phyloP scores from a whole-genome alignment of 306 rosid genomes.

The Ammopiptanthus mongolicus region DNA sequence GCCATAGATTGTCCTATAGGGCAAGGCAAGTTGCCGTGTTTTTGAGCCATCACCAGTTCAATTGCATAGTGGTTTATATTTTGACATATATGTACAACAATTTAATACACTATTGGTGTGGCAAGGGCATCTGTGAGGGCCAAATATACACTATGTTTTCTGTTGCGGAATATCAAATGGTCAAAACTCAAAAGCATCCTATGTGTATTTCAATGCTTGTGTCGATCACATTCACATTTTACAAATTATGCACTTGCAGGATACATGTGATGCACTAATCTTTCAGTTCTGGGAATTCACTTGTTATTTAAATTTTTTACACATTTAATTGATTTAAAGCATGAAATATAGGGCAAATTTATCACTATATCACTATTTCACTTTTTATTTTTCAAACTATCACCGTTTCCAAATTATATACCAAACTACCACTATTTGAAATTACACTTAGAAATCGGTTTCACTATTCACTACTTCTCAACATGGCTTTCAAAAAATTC shows the following conservation, averaged over 20 bases:
- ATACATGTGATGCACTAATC: background rate
- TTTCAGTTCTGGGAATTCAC: too few relatives aligned
- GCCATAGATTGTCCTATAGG: background rate
- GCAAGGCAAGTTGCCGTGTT: background rate
- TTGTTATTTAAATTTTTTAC: too few relatives aligned
- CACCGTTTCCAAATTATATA: too few relatives aligned
- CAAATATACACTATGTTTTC: background rate
- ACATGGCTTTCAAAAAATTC: too few relatives aligned
- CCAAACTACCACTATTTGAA: too few relatives aligned
- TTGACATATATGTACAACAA: constrained; percentile 21
- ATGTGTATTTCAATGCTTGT: background rate
- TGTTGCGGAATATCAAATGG: background rate
- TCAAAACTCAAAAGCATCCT: background rate
- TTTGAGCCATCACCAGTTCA: background rate
- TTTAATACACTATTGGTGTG: background rate
- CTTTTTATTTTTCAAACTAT: too few relatives aligned
- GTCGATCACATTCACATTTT: background rate
- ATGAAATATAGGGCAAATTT: too few relatives aligned
- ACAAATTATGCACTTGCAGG: background rate
- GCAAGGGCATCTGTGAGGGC: background rate
- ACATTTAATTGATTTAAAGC: too few relatives aligned
- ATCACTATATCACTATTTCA: too few relatives aligned
- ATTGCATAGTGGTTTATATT: constrained; percentile 7
- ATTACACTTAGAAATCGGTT: too few relatives aligned
- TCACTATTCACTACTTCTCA: too few relatives aligned